phyloP scores from a whole-genome alignment of 148 eudicot genomes.

The Vaccinium darrowii region DNA sequence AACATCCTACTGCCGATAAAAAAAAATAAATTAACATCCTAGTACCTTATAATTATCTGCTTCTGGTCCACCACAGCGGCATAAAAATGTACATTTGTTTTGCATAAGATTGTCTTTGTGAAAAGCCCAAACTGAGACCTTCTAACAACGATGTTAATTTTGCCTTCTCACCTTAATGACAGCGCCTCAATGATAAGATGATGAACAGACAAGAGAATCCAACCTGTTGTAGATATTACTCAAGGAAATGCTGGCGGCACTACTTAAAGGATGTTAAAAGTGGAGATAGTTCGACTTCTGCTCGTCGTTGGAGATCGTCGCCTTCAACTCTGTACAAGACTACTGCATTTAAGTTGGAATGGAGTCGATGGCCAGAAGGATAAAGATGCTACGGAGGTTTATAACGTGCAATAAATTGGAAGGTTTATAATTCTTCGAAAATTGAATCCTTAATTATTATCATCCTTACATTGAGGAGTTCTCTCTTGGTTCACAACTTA shows the following conservation, averaged over 20 bases:
- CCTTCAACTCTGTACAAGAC: not conserved
- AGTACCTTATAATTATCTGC: not conserved
- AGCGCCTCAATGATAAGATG: slow-evolving; percentile 13
- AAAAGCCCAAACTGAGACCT: not conserved
- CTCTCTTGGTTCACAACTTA: not conserved
- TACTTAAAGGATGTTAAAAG: slow-evolving; percentile 23
- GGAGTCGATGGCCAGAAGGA: slow-evolving; percentile 5
- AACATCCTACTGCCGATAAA: not conserved
- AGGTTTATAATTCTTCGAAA: not conserved
- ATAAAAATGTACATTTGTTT: not conserved
- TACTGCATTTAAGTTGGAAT: slow-evolving; percentile 7
- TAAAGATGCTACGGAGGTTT: not conserved
- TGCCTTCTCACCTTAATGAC: not conserved
- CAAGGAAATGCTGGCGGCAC: slow-evolving; percentile 41
- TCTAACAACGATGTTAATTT: not conserved
- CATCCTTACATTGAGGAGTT: not conserved
- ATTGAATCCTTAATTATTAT: not conserved
- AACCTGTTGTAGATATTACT: slow-evolving; percentile 30
- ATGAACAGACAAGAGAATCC: slow-evolving; percentile 27
- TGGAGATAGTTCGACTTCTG: not conserved
- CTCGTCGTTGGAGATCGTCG: not conserved
- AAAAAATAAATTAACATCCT: no score
- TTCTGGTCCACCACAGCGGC: not conserved
- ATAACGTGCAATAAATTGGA: not conserved
- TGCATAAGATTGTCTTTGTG: not conserved